phyloP scores from a whole-genome alignment of 108 stramenopile species.

The Cyclotella baltica region DNA sequence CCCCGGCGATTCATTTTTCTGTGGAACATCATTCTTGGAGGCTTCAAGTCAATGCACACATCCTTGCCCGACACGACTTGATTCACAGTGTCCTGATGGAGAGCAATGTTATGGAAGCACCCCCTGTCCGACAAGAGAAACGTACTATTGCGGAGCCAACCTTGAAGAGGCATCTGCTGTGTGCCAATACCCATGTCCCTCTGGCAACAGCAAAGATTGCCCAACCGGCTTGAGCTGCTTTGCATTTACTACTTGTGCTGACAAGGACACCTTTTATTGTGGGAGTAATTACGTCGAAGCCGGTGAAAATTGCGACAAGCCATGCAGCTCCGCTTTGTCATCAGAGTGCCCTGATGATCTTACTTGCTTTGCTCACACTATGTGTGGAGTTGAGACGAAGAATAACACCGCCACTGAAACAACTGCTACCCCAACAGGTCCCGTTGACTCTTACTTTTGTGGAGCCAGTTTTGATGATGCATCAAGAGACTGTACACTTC shows the following conservation, averaged over 20 bases:
- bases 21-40: slow-evolving; percentile 51
- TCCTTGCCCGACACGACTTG: slow-evolving; percentile 47
- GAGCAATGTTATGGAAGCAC: slow-evolving; percentile 53
- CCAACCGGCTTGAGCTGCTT: slow-evolving; percentile 55
- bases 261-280: slow-evolving; percentile 52
- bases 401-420: slow-evolving; percentile 1
- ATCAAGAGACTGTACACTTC: slow-evolving; percentile 43
- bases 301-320: slow-evolving; percentile 35
- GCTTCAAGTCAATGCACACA: slow-evolving; percentile 47
- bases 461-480: slow-evolving; percentile 54
- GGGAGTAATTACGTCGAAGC: slow-evolving; percentile 52
- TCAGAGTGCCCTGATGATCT: slow-evolving; percentile 48
- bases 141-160: slow-evolving; percentile 56
- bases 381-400: slow-evolving; percentile 26
- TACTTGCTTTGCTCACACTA: slow-evolving; percentile 55
- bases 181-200: slow-evolving; percentile 50
- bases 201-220: slow-evolving; percentile 40
- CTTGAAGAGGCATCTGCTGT: slow-evolving; percentile 47
- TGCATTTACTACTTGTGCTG: slow-evolving; percentile 56
- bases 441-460: slow-evolving; percentile 47
- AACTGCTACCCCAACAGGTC: slow-evolving; percentile 32
- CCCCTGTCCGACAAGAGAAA: slow-evolving; percentile 50
- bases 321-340: slow-evolving; percentile 41
- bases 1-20: slow-evolving; percentile 56
- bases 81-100: slow-evolving; percentile 49